These are phyloP conservation scores for Xylaria hypoxylon DNA, from an alignment of 2,329 filamentous ascomycete species.

Conservation along the genomic window DNA sequence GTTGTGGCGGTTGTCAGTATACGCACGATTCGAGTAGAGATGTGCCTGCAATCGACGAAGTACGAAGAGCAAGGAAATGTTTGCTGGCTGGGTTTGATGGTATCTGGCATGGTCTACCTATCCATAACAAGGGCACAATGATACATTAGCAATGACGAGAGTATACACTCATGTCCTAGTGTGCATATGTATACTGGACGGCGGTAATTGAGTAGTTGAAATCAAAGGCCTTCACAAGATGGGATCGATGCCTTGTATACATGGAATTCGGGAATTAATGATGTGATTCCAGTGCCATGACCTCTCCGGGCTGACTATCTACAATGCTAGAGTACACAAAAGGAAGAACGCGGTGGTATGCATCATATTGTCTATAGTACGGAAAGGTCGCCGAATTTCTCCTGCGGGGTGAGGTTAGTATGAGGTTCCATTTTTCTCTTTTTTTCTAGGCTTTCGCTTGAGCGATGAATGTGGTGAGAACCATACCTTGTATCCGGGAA, in stretches of 20 bases:
- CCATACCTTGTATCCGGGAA: constrained; percentile 97
- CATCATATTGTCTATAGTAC: constrained; percentile 75
- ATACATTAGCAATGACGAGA: not conserved
- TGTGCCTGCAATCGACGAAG: not conserved
- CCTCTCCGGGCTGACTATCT: constrained; percentile 64
- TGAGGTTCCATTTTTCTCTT: not conserved
- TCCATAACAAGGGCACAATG: no score
- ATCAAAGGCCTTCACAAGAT: not conserved
- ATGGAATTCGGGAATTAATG: constrained; percentile 36
- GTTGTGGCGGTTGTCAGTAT: not conserved
- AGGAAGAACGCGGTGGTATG: constrained; percentile 57
- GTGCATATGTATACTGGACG: not conserved
- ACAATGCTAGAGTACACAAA: constrained; percentile 78
- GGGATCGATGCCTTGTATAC: not conserved
- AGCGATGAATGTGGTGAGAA: not conserved
- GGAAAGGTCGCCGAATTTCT: constrained; percentile 98
- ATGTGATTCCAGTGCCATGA: constrained; percentile 43
- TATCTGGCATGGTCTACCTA: not conserved
- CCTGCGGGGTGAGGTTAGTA: constrained; percentile 71
- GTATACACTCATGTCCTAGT: not conserved
- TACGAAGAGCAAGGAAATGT: not conserved
- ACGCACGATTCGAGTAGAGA: not conserved
- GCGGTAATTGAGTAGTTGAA: not conserved
- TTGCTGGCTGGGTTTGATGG: not conserved
- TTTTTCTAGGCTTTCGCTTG: not conserved